Conservation (phyloP, 306 rosid species). For the Comarum palustre region DNA sequence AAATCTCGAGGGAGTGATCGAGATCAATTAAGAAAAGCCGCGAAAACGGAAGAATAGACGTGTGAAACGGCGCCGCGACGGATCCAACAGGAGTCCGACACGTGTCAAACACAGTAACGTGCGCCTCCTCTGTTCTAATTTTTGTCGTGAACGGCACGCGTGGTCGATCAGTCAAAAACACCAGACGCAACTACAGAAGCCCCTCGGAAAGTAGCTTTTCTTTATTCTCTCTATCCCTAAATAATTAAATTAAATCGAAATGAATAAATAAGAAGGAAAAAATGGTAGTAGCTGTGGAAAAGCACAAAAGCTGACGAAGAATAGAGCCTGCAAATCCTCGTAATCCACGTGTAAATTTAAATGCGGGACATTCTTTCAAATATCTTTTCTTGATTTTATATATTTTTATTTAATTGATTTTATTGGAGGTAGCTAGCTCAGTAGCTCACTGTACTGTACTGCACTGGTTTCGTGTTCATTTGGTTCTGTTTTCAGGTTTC, state of each 20-base stretch:
- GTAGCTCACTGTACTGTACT: constrained; percentile 26
- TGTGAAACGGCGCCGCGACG: constrained; percentile 45
- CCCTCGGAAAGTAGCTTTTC: constrained; percentile 24
- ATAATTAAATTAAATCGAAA: neutral
- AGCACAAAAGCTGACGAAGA: neutral
- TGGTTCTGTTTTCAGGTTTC: constrained; percentile 29
- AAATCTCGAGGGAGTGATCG: neutral
- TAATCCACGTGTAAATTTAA: constrained; percentile 45
- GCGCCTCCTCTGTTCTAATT: constrained; percentile 11
- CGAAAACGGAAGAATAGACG: neutral
- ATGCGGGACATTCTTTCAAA: constrained; percentile 8
- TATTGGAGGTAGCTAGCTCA: neutral
- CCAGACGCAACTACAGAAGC: constrained; percentile 22
- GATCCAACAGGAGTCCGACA: constrained; percentile 23
- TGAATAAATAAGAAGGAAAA: neutral
- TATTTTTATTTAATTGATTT: neutral
- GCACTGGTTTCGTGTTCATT: constrained; percentile 51
- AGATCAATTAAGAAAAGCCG: neutral
- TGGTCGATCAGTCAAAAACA: constrained; percentile 60
- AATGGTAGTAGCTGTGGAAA: constrained; percentile 9
- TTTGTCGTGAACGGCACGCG: constrained; percentile 91
- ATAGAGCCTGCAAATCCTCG: constrained; percentile 26
- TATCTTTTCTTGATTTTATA: neutral
- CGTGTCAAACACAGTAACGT: constrained; percentile 37
- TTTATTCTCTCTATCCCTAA: neutral